Evolutionary conservation across 2,329 filamentous ascomycete genomes (phyloP).

Genomic region (Fusarium mexicanum): DNA sequence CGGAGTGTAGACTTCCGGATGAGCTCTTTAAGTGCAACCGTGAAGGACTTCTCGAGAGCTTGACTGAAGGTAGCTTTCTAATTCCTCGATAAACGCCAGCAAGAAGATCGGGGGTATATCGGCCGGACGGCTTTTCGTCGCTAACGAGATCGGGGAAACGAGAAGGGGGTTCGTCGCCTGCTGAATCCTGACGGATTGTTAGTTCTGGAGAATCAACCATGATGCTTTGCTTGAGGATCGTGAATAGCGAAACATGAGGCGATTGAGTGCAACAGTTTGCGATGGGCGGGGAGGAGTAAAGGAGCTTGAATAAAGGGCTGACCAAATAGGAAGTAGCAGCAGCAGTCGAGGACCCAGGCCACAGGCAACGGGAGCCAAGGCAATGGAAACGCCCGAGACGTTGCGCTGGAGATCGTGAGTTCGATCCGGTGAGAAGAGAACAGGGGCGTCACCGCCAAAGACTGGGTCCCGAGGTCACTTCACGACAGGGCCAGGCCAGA

Average conservation of each 20-base stretch:
- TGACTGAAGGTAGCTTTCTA: constrained; percentile 57
- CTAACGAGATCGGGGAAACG: constrained; percentile 57
- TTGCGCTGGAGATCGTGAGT: constrained; percentile 41
- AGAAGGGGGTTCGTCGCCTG: constrained; percentile 48
- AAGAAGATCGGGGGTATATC: constrained; percentile 57
- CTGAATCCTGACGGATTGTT: constrained; percentile 46
- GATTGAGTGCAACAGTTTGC: constrained; percentile 7
- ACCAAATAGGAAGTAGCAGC: constrained; percentile 25
- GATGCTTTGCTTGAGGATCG: constrained; percentile 21
- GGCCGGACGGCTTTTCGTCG: constrained; percentile 51
- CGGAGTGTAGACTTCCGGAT: constrained; percentile 29
- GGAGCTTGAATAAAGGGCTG: constrained; percentile 26
- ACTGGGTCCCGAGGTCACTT: constrained; percentile 40
- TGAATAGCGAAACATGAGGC: constrained; percentile 24
- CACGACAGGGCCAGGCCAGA: constrained; percentile 27
- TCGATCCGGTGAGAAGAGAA: constrained; percentile 35
- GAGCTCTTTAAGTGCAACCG: constrained; percentile 50
- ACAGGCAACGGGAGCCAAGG: constrained; percentile 24
- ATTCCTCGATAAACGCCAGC: constrained; percentile 63
- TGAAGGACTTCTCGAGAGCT: constrained; percentile 57
- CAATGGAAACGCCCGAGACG: constrained; percentile 24
- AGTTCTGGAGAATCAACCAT: constrained; percentile 47
- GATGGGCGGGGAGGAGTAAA: constrained; percentile 5
- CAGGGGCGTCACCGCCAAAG: constrained; percentile 40
- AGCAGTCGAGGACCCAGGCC: neutral